Conservation (phyloP, 2,329 filamentous ascomycete genomes). For the Sclerotinia glacialis region DNA sequence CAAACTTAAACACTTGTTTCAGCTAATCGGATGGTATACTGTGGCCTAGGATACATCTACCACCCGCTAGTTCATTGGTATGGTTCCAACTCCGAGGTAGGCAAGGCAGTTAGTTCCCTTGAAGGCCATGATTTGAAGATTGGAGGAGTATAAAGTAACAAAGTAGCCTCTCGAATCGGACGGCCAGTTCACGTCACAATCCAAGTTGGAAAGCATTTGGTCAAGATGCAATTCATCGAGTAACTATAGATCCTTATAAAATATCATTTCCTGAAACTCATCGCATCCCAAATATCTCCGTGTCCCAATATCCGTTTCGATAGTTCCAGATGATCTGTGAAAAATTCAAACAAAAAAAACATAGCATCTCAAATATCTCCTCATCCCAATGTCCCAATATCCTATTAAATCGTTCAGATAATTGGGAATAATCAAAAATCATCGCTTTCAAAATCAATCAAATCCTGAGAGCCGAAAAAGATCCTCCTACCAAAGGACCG, state of each 20-base stretch:
- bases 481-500: not conserved
- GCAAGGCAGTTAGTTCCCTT: not conserved
- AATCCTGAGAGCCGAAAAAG: not conserved
- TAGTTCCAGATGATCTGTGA: not conserved
- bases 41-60: not conserved
- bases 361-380: not conserved
- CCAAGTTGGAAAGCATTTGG: not conserved
- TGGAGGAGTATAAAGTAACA: not conserved
- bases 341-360: not conserved
- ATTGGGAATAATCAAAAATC: not conserved
- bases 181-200: not conserved
- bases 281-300: not conserved
- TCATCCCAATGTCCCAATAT: not conserved
- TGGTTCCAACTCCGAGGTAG: not conserved
- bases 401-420: too few species aligned
- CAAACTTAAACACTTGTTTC: not conserved
- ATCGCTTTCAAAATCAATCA: not conserved
- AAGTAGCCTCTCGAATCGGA: not conserved
- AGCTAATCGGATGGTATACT: not conserved
- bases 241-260: not conserved
- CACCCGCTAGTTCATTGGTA: not conserved
- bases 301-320: not conserved
- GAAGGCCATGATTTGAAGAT: not conserved
- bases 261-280: not conserved
- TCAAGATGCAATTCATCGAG: not conserved